Evolutionary conservation across 768 basidiomycete genomes (phyloP), one percentile per base, ranked within the genome.

Genomic region (Mycena venus): DNA sequence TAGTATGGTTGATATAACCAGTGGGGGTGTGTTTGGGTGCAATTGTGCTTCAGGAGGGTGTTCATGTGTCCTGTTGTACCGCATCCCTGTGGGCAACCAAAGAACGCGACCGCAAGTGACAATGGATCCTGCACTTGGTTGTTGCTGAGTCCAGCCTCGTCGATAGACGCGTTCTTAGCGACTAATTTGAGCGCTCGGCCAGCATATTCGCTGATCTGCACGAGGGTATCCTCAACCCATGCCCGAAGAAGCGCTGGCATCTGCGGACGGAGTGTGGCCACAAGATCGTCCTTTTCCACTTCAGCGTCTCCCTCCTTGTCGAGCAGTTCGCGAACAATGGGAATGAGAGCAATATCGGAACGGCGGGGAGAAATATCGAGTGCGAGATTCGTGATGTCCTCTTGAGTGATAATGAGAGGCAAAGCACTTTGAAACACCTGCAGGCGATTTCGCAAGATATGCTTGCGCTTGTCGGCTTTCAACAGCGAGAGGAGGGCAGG

Each of bases 271-370:
- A 65, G 36, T 5, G 36, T 51, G 12, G 55, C 3, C 19, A 58
- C 63, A 3, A 72, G 38, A 2, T 55, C 21, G 15, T 49, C 21
- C 11, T 21, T 1, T 29, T 38, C 32, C 25, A 56, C 23, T 40
- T 4, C 7, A 8, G 21, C 58, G 29, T 68, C 60, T 25, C 60
- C 59, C 1, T 31, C 31, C 27, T 51, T 15, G 42, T 73, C 72
- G 7, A 73, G 38, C 21, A 74, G 44, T n/a, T 25, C n/a, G 7
- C 68, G 68, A 27, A 74, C 56, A 14, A 55, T 25, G 23, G 73
- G 68, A n/a, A 64, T 59, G n/a, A 74, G 58, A 9, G 40, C 53
- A 36, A 70, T n/a, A 23, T 74, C 73, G 21, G 40, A 14, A 14
- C 4, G 44, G 53, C 53, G n/a, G 9, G 73, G 63, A 4, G 32